Percentiles rank a stretch among this genome's conserved stretches.
Conservation (phyloP, 495 filamentous ascomycete species). For the Annulohypoxylon nitens region DNA sequence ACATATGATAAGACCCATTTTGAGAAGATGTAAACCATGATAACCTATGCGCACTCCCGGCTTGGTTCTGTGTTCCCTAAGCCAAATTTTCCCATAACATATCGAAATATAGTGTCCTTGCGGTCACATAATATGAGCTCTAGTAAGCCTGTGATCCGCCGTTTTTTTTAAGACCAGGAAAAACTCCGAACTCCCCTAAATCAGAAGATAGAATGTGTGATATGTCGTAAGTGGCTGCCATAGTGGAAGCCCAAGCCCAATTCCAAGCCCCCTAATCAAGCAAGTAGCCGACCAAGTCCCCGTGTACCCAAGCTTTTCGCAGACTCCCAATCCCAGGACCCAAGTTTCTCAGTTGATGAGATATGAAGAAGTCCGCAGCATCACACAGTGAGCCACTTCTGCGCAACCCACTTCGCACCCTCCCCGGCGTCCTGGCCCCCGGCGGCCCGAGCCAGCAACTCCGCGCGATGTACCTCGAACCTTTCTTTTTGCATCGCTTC, state of each 20-base stretch:
- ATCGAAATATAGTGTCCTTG: neutral
- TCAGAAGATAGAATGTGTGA: neutral
- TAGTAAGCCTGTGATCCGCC: slow-evolving; percentile 19
- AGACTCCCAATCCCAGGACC: neutral
- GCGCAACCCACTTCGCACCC: slow-evolving; percentile 41
- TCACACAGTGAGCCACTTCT: slow-evolving; percentile 48
- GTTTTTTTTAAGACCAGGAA: neutral
- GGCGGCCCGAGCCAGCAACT: slow-evolving; percentile 55
- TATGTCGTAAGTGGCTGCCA: neutral
- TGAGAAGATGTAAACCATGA: neutral
- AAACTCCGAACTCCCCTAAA: slow-evolving; percentile 15
- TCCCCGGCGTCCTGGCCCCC: slow-evolving; percentile 40
- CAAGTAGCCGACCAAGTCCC: neutral
- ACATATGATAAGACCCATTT: neutral
- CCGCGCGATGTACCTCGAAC: slow-evolving; percentile 52
- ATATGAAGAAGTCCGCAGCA: neutral
- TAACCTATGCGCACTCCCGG: neutral
- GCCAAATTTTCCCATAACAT: neutral
- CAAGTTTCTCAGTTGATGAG: neutral
- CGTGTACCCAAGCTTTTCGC: neutral
- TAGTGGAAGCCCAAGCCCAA: neutral
- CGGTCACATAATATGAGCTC: slow-evolving; percentile 14
- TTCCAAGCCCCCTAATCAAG: neutral
- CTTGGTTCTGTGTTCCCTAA: neutral
- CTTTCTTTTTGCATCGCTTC: slow-evolving; percentile 56